Percentiles rank a stretch among this genome's conserved stretches.
Evolutionary conservation across 805 yeast genomes (phyloP).

Genomic region (Cephaloascus albidus): DNA sequence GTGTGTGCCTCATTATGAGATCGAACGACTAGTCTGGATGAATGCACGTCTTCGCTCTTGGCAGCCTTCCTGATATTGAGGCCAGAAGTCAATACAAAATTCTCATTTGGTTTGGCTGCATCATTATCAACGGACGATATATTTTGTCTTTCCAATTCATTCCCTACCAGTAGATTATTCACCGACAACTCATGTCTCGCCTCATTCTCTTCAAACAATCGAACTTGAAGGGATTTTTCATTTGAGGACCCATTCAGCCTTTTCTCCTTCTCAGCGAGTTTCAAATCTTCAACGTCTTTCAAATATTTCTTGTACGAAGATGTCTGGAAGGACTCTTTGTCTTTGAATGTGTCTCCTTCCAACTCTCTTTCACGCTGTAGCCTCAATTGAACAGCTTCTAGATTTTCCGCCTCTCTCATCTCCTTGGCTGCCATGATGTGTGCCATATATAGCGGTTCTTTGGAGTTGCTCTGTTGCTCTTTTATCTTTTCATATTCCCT

Average conservation of each 20-base stretch:
- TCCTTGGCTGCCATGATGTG: conserved; percentile 33
- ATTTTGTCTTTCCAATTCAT: no score
- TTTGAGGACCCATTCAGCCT: no score
- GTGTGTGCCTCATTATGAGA: no score
- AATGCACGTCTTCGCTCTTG: no score
- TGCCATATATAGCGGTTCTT: conserved; percentile 19
- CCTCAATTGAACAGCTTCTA: conserved; percentile 25
- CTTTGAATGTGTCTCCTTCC: conserved; percentile 27
- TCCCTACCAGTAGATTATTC: no score
- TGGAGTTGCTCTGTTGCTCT: conserved; percentile 6
- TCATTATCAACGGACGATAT: no score
- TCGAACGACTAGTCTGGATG: no score
- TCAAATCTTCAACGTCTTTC: conserved; percentile 5
- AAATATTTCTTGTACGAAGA: conserved; percentile 30
- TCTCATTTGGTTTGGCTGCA: no score
- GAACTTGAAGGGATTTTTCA: neutral
- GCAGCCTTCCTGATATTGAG: no score
- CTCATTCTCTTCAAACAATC: neutral
- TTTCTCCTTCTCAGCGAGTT: conserved; percentile 4
- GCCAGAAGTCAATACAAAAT: no score
- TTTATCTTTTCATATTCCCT: conserved; percentile 10
- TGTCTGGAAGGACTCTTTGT: conserved; percentile 38
- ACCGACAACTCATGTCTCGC: neutral
- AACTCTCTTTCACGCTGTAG: conserved; percentile 24
- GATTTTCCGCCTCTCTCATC: conserved; percentile 34